Percentiles rank a stretch among this genome's conserved stretches.
These are phyloP conservation scores for Chalara sp. DNA, from an alignment of 2,329 filamentous ascomycete genomes.

Conservation along the genomic window DNA sequence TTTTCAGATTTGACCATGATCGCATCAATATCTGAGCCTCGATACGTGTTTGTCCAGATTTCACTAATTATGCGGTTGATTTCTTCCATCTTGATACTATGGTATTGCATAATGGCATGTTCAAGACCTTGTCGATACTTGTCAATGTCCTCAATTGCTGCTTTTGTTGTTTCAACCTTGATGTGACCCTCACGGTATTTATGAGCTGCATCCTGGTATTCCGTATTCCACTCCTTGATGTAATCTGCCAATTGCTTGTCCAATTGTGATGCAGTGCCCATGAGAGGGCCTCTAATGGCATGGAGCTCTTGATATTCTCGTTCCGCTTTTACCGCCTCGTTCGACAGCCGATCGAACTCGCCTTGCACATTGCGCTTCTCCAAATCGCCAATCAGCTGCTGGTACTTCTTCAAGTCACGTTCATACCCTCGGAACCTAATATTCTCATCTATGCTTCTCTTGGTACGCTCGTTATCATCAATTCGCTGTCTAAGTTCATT, in stretches of 20 bases:
- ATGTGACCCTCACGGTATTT: slow-evolving; percentile 86
- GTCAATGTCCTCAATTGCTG: slow-evolving; percentile 82
- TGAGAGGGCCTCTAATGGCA: slow-evolving; percentile 66
- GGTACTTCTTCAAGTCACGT: slow-evolving; percentile 59
- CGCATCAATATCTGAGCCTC: slow-evolving; percentile 93
- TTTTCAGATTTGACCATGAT: slow-evolving; percentile 92
- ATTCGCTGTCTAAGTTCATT: slow-evolving; percentile 74
- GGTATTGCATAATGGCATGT: slow-evolving; percentile 96
- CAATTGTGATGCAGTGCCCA: slow-evolving; percentile 76
- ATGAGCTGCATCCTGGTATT: slow-evolving; percentile 75
- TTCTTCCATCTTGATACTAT: slow-evolving; percentile 95
- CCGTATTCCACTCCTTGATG: slow-evolving; percentile 73
- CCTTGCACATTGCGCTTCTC: slow-evolving; percentile 74
- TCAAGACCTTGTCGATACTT: slow-evolving; percentile 81
- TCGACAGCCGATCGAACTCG: slow-evolving; percentile 68
- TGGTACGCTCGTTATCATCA: slow-evolving; percentile 72
- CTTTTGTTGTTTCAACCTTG: slow-evolving; percentile 84
- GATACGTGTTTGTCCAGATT: slow-evolving; percentile 95
- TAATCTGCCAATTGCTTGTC: slow-evolving; percentile 71
- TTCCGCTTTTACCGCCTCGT: slow-evolving; percentile 63
- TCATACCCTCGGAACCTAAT: slow-evolving; percentile 74
- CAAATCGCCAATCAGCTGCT: slow-evolving; percentile 65
- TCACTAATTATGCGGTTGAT: slow-evolving; percentile 93
- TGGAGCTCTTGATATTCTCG: slow-evolving; percentile 61
- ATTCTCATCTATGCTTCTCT: slow-evolving; percentile 85